A percentile compares a stretch with the other conserved stretches of the same genome.
Evolutionary conservation across 108 stramenopile genomes (phyloP).

Genomic region (Nannochloropsis oceanica): DNA sequence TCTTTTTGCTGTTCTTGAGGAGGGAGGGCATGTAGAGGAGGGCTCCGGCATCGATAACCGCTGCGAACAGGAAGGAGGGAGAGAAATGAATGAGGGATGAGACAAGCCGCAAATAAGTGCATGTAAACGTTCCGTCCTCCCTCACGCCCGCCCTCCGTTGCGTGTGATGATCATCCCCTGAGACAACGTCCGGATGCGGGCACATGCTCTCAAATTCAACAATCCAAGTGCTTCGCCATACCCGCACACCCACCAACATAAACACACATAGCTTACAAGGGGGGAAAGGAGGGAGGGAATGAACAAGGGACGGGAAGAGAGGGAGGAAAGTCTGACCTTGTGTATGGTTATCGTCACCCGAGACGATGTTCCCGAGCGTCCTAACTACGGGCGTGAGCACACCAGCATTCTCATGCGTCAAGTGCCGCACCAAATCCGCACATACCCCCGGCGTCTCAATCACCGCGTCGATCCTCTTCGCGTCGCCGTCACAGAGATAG

Average conservation of each 20-base stretch:
- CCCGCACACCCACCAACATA: neutral
- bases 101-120: no score
- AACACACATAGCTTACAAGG: neutral
- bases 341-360: constrained; percentile 67
- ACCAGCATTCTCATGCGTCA: constrained; percentile 23
- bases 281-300: neutral
- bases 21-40: constrained; percentile 21
- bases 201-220: neutral
- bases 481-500: constrained; percentile 68
- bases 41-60: constrained; percentile 58
- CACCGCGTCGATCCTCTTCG: constrained; percentile 57
- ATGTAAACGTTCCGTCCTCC: no score
- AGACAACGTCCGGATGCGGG: neutral
- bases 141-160: no score
- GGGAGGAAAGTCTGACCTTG: constrained; percentile 26
- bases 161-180: neutral
- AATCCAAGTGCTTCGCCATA: neutral
- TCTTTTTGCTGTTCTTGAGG: constrained; percentile 37
- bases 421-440: constrained; percentile 39
- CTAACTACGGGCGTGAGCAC: constrained; percentile 62
- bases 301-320: no score
- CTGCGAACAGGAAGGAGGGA: neutral
- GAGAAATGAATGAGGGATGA: no score
- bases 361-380: constrained; percentile 79
- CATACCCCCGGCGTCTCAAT: constrained; percentile 38